Percentiles rank a stretch among this genome's conserved stretches.
Evolutionary conservation across 495 filamentous ascomycete species (phyloP).

Genomic region (Lasiosphaeria hispida): DNA sequence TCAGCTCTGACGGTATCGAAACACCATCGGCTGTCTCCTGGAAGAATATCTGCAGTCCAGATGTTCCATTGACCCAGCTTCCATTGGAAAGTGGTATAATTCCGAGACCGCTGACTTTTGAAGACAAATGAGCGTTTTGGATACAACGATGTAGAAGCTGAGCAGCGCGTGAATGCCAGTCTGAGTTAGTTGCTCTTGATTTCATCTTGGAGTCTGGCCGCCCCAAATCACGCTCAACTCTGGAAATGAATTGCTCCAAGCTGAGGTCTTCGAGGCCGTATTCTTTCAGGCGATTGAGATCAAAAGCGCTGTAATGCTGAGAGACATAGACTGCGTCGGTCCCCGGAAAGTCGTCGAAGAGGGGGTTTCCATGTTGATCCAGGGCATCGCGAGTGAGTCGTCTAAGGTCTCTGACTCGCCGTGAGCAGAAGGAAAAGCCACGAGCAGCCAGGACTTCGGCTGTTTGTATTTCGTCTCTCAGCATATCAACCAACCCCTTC

Average conservation of each 20-base stretch:
- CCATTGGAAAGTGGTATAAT: conserved; percentile 9
- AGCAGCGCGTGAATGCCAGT: conserved; percentile 22
- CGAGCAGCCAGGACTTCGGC: too few relatives aligned
- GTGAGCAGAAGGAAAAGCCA: too few relatives aligned
- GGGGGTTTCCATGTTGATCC: conserved; percentile 19
- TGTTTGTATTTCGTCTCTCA: conserved; percentile 5
- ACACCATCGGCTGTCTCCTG: too few relatives aligned
- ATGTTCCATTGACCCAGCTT: conserved; percentile 1
- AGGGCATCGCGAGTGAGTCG: background rate
- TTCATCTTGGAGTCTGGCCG: conserved; percentile 12
- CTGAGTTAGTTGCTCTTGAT: background rate
- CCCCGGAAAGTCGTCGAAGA: conserved; percentile 21
- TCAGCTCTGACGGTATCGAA: conserved; percentile 20
- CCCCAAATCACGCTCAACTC: conserved; percentile 14
- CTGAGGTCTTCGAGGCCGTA: background rate
- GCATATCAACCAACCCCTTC: conserved; percentile 15
- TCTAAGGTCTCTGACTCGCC: background rate
- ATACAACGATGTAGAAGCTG: too few relatives aligned
- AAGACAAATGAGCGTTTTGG: too few relatives aligned
- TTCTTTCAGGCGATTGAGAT: background rate
- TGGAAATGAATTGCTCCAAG: background rate
- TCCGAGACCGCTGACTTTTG: too few relatives aligned
- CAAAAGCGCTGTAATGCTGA: background rate
- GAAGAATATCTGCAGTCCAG: too few relatives aligned
- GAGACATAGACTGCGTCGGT: conserved; percentile 17